These are phyloP conservation scores for Komagataella ulmi DNA, from an alignment of 805 yeast genomes.

Conservation along the genomic window DNA sequence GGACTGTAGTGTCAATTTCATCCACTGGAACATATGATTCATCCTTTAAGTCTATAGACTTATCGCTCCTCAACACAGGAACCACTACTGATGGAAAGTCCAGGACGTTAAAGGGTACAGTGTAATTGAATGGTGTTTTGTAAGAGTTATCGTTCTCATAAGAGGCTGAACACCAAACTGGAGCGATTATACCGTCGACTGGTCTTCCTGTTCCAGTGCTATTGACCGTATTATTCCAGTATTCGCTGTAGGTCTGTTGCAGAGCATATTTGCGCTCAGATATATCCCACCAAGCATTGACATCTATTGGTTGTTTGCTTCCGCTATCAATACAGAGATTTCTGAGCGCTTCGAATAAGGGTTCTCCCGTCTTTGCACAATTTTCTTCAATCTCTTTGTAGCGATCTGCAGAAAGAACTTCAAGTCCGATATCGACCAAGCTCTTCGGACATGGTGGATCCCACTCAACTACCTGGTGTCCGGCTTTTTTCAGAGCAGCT, in stretches of 20 bases:
- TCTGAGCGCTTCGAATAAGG: slow-evolving; percentile 10
- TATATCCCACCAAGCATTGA: slow-evolving; percentile 26
- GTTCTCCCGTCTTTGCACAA: slow-evolving; percentile 17
- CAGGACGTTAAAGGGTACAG: slow-evolving; percentile 37
- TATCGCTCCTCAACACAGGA: slow-evolving; percentile 28
- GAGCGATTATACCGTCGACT: slow-evolving; percentile 36
- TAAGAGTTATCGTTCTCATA: slow-evolving; percentile 26
- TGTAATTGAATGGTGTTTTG: slow-evolving; percentile 32
- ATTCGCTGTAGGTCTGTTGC: slow-evolving; percentile 22
- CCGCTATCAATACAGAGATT: slow-evolving; percentile 5
- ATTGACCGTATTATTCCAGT: slow-evolving; percentile 20
- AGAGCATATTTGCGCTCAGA: slow-evolving; percentile 18
- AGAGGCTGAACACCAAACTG: slow-evolving; percentile 28
- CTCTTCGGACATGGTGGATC: slow-evolving; percentile 23
- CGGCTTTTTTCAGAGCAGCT: slow-evolving; percentile 21
- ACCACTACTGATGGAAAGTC: slow-evolving; percentile 33
- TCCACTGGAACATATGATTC: slow-evolving; percentile 12
- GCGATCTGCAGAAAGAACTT: slow-evolving; percentile 33
- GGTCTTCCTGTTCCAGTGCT: slow-evolving; percentile 22
- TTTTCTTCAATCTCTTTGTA: slow-evolving; percentile 12
- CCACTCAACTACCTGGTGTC: slow-evolving; percentile 40
- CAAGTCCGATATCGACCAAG: slow-evolving; percentile 8
- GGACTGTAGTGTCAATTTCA: slow-evolving; percentile 16
- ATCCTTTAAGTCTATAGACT: slow-evolving; percentile 15
- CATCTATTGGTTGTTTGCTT: slow-evolving; percentile 2